Base-by-base conservation (phyloP, 2,329 filamentous ascomycete genomes). In the Alternaria ventricosa region DNA sequence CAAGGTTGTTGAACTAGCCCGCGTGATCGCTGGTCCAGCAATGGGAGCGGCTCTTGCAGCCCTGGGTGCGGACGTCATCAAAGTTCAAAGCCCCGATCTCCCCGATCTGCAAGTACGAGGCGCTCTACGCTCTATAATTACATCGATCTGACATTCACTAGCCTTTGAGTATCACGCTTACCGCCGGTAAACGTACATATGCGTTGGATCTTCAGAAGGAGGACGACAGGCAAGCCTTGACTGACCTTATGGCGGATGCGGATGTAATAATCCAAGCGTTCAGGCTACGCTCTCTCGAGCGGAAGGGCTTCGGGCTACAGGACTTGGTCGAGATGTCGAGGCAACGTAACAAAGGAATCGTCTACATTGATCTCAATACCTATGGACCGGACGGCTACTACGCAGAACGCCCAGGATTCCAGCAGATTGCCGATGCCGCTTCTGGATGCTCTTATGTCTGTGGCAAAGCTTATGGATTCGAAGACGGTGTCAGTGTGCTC, bases 211-310 rank as follows among this genome's bases (percentile, higher is more conserved):
- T 82, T 22, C 23, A 57, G 7, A 55, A 57, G 4, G 36, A 45
- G 8, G 49, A 49, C 6, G 68, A 68, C 18, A 74, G 74, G 28
- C 67, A 70, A 3, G 71, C 80, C 5, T 69, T 85, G 1, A 71
- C 72, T 6, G 67, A 72, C 3, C 78, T 87, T 1, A 67, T 87
- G 18, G 68, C 68, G 6, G 82, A 84, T 4, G 84, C 81, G 4
- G 86, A 88, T 65, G 81, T 87, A 51, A 82, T 87, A 57, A 69
- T 87, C 30, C 82, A 86, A 56, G 86, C 85, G 12, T 87, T 84
- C 77, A 79, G 86, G 9, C 79, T 81, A 9, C 81, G 80, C 7
- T 78, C 80, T 10, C 76, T 88, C 51, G 76, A 78, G 36, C 76
- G 78, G 25, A 78, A 76, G n/a, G 82, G 82, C 0, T 76, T 84